Conservation (phyloP, 169 alveolate genomes). For the Plasmodium malariae region DNA sequence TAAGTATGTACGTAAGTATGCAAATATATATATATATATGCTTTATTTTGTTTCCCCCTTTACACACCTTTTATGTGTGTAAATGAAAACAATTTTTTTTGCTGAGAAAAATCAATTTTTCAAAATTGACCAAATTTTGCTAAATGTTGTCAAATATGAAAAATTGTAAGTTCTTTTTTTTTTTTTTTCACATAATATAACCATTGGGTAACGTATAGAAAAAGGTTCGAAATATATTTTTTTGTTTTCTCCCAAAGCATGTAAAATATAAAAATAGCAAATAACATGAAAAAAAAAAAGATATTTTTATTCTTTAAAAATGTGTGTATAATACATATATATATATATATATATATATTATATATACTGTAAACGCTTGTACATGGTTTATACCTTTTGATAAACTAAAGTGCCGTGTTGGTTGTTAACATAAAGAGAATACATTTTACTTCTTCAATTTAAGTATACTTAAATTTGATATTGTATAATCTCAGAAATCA, state of each 20-base stretch:
- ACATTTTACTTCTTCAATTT: slow-evolving; percentile 69
- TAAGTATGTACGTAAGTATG: too few species aligned
- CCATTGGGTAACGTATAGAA: too few species aligned
- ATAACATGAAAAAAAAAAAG: neutral
- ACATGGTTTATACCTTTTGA: slow-evolving; percentile 93
- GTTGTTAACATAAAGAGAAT: slow-evolving; percentile 92
- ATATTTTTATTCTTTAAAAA: neutral
- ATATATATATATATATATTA: neutral
- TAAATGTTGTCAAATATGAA: too few species aligned
- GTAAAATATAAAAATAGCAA: neutral
- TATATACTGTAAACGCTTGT: too few species aligned
- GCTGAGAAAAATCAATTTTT: neutral
- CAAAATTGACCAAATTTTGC: too few species aligned
- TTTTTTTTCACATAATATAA: too few species aligned
- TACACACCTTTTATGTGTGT: neutral
- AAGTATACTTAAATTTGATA: neutral
- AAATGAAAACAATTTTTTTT: neutral
- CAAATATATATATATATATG: too few species aligned
- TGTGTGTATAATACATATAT: neutral
- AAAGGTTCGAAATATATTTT: neutral
- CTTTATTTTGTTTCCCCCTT: neutral
- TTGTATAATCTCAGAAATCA: slow-evolving; percentile 11
- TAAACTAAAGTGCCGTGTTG: slow-evolving; percentile 94
- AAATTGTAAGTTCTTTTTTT: too few species aligned
- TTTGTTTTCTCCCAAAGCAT: neutral